Evolutionary conservation across 2,329 filamentous ascomycete genomes (phyloP).

Genomic region (Arthrinium puccinioides): DNA sequence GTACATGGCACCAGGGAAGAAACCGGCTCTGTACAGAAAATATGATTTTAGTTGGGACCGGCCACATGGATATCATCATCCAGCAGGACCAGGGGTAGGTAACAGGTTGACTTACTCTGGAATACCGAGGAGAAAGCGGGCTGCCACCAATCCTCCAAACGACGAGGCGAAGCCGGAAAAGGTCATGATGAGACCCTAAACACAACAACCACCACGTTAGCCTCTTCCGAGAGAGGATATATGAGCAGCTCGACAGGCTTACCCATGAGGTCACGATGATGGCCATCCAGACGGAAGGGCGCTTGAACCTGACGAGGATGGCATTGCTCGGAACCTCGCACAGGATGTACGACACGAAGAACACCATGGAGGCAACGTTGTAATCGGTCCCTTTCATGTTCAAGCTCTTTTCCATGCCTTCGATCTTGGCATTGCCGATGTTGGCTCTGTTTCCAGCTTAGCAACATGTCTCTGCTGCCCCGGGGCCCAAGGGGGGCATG

Average conservation of each 20-base stretch:
- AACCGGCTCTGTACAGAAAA: conserved; percentile 19
- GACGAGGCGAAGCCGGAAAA: conserved; percentile 28
- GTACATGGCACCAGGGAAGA: conserved; percentile 25
- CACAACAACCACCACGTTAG: too few relatives aligned
- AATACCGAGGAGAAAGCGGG: conserved; percentile 31
- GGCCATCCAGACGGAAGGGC: conserved; percentile 36
- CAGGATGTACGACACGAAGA: conserved; percentile 20
- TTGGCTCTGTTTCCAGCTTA: not conserved
- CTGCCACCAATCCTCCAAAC: conserved; percentile 30
- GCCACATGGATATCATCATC: not conserved
- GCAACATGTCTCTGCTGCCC: too few relatives aligned
- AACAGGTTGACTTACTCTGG: conserved; percentile 26
- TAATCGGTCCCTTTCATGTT: conserved; percentile 26
- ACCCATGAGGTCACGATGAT: conserved; percentile 26
- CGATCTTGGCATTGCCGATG: conserved; percentile 21
- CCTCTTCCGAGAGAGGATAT: too few relatives aligned
- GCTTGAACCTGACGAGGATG: conserved; percentile 28
- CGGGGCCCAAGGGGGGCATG: too few relatives aligned
- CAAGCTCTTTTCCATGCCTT: conserved; percentile 11
- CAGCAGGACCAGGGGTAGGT: too few relatives aligned
- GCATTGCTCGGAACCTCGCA: conserved; percentile 28
- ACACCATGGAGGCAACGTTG: conserved; percentile 18
- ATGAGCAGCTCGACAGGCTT: too few relatives aligned
- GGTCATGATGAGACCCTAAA: conserved; percentile 30
- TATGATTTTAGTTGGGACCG: too few relatives aligned